Evolutionary conservation across 148 eudicot species (phyloP).

Genomic region (Rhododendron simsii): DNA sequence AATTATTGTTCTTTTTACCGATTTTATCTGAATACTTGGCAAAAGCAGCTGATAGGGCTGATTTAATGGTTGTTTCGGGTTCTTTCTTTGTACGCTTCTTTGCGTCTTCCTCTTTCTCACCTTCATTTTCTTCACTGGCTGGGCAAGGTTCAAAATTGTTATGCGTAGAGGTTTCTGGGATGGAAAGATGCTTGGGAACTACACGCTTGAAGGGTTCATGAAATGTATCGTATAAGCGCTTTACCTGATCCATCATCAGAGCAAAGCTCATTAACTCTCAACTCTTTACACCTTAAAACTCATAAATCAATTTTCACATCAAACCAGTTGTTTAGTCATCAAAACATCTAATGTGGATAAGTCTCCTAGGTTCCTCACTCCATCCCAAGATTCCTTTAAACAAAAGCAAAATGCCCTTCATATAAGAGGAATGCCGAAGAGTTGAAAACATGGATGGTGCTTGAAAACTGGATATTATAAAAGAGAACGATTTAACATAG

Average conservation of each 20-base stretch:
- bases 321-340: neutral
- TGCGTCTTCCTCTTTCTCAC: constrained; percentile 38
- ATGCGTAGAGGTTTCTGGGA: constrained; percentile 37
- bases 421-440: neutral
- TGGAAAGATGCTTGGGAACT: constrained; percentile 34
- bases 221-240: constrained; percentile 81
- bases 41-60: constrained; percentile 74
- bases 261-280: neutral
- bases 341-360: neutral
- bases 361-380: neutral
- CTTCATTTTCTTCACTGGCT: constrained; percentile 29
- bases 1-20: constrained; percentile 29
- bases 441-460: neutral
- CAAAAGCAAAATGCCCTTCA: neutral
- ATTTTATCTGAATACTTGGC: constrained; percentile 53
- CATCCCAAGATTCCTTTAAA: neutral
- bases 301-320: neutral
- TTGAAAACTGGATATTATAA: neutral
- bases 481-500: neutral
- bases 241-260: constrained; percentile 48
- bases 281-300: neutral
- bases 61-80: constrained; percentile 50
- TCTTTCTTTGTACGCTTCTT: constrained; percentile 56
- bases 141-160: constrained; percentile 21
- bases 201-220: constrained; percentile 93